Percentiles rank a stretch among this genome's conserved stretches.
These are phyloP conservation scores for Bruguiera parviflora DNA, from an alignment of 345 rosid species.

Conservation along the genomic window DNA sequence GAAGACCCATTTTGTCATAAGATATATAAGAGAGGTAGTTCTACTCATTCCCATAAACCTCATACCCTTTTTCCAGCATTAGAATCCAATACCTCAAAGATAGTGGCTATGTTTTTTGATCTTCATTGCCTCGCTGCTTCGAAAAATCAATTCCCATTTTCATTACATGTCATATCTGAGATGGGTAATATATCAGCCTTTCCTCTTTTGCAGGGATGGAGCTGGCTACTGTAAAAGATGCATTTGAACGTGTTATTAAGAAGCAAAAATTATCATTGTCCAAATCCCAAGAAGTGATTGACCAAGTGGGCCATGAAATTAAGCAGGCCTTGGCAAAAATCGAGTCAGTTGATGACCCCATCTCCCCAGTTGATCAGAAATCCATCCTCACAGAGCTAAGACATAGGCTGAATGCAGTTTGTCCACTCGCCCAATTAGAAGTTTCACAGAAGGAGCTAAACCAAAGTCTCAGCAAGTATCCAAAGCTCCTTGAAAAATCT, in stretches of 20 bases:
- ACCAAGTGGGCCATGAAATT: conserved; percentile 46
- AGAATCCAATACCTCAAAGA: no score
- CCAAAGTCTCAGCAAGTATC: conserved; percentile 43
- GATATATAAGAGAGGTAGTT: no score
- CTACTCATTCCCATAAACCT: no score
- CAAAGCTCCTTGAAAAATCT: conserved; percentile 55
- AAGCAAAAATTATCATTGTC: conserved; percentile 59
- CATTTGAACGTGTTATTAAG: conserved; percentile 59
- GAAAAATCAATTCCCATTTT: not conserved
- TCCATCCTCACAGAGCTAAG: conserved; percentile 45
- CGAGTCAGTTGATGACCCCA: conserved; percentile 23
- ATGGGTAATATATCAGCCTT: not conserved
- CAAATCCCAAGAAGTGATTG: conserved; percentile 44
- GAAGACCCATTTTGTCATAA: no score
- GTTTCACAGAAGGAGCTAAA: conserved; percentile 56
- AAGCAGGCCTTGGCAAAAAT: conserved; percentile 44
- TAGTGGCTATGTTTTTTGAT: no score
- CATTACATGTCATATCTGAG: not conserved
- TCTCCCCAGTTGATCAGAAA: conserved; percentile 32
- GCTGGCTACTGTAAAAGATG: conserved; percentile 43
- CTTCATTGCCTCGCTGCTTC: no score
- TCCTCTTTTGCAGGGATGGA: conserved; percentile 49
- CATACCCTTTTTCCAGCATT: no score
- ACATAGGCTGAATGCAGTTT: conserved; percentile 44
- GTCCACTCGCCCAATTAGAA: conserved; percentile 50